phyloP scores from a whole-genome alignment of 176 grass and related monocot species.

The Carex cristatella region DNA sequence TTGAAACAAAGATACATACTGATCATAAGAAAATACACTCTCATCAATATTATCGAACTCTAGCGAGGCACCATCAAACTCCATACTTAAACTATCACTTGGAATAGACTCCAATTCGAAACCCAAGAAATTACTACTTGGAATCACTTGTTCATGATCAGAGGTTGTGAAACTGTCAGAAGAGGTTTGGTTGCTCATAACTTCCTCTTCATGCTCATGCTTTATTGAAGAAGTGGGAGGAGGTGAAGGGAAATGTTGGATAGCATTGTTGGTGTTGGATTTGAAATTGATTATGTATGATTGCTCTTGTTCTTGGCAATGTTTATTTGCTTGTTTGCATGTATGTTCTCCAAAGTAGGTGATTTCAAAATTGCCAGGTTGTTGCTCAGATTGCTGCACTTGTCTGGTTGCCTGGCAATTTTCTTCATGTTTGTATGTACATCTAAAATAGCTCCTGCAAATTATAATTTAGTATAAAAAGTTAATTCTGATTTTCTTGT shows the following conservation, averaged over 20 bases:
- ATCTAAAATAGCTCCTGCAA: conserved; percentile 43
- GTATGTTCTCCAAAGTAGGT: conserved; percentile 45
- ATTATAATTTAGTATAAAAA: no score
- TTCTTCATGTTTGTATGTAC: conserved; percentile 32
- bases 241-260: conserved; percentile 1
- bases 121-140: not conserved
- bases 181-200: not conserved
- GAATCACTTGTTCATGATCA: not conserved
- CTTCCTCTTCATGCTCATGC: conserved; percentile 23
- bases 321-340: conserved; percentile 27
- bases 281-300: conserved; percentile 13
- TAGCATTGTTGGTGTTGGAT: not conserved
- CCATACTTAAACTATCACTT: not conserved
- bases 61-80: not conserved
- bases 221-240: not conserved
- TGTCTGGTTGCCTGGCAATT: conserved; percentile 37
- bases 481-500: no score
- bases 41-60: not conserved
- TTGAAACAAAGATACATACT: not conserved
- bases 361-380: conserved; percentile 22
- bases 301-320: not conserved
- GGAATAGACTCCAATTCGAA: not conserved
- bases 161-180: not conserved
- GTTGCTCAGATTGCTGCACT: conserved; percentile 28
- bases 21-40: not conserved